phyloP scores from a whole-genome alignment of 176 grass and related monocot species.

The Aegilops sharonensis region DNA sequence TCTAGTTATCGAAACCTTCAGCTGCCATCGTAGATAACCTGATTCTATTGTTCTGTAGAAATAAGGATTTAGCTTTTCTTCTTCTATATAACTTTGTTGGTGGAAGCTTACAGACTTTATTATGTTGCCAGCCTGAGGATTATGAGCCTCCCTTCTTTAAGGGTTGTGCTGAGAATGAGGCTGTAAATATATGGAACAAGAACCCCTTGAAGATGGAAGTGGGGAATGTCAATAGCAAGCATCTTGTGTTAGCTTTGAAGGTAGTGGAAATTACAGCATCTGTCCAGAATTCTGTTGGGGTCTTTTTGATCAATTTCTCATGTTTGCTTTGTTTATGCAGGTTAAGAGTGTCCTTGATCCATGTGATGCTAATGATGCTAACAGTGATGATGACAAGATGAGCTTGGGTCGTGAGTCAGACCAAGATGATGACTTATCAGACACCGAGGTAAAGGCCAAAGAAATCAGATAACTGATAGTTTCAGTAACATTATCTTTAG shows the following conservation, averaged over 20 bases:
- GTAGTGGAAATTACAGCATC: slow-evolving; percentile 36
- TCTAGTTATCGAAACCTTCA: slow-evolving; percentile 9
- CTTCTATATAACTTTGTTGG: slow-evolving; percentile 14
- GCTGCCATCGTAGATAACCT: slow-evolving; percentile 11
- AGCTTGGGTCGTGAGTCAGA: slow-evolving; percentile 67
- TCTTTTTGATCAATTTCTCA: slow-evolving; percentile 32
- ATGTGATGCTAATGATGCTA: slow-evolving; percentile 70
- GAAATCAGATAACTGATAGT: background rate
- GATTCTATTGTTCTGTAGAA: background rate
- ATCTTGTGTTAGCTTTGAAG: slow-evolving; percentile 91
- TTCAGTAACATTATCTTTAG: background rate
- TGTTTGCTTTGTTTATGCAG: slow-evolving; percentile 49
- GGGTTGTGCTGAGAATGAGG: slow-evolving; percentile 73
- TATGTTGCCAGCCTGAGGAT: slow-evolving; percentile 75
- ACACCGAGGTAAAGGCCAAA: slow-evolving; percentile 68
- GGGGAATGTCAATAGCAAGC: slow-evolving; percentile 97
- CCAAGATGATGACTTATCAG: slow-evolving; percentile 69
- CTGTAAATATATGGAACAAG: slow-evolving; percentile 83
- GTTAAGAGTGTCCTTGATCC: slow-evolving; percentile 98
- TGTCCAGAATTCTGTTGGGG: background rate
- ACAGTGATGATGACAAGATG: slow-evolving; percentile 64
- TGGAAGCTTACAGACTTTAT: slow-evolving; percentile 21
- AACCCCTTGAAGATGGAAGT: slow-evolving; percentile 97
- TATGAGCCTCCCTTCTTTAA: slow-evolving; percentile 98
- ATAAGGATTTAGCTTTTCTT: background rate